Base-by-base conservation (phyloP, 768 basidiomycete species). In the Mycena latifolia region DNA sequence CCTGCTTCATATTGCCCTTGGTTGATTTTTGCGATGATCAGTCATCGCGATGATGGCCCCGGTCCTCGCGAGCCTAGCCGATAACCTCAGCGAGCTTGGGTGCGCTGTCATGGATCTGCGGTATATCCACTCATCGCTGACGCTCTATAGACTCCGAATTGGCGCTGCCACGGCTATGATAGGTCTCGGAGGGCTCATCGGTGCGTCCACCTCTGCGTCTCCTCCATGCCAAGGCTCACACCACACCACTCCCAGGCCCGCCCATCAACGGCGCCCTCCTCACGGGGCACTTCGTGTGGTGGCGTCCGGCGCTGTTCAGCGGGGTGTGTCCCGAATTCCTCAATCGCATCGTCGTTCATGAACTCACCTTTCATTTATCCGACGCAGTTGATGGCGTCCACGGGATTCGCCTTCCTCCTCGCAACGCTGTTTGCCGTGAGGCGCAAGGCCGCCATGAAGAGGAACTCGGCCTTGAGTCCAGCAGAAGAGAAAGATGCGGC, bases 261-360 rank as follows among this genome's bases (percentile, higher is more conserved):
- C 80, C 81, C 0, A 77, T 82, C 65, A 74, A 76, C 31, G 81
- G 81, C 3, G 77, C 78, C 10, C 71, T 82, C 10, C 71, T 82
- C 24, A 78, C 78, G 4, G 56, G 69, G 3, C 55, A 71, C 2
- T 78, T 74, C 41, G 35, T 76, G 31, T 82, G 81, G 81, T 82
- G 79, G 79, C 77, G 77, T 24, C 81, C 76, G 0, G 79, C 78
- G 39, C 58, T 81, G 3, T 82, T 83, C 68, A 79, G 76, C 55
- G 82, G 63, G 39, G 63, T 58, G 22, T 39, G 55, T 28, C n/a
- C n/a, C n/a, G n/a, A n/a, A n/a, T n/a, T n/a, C n/a, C n/a, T n/a
- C n/a, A n/a, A n/a, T n/a, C n/a, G n/a, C n/a, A n/a, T n/a, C n/a
- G n/a, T n/a, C n/a, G n/a, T n/a, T n/a, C n/a, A n/a, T n/a, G n/a